Evolutionary conservation across 148 eudicot species (phyloP).

Genomic region (Dysphania ambrosioides): DNA sequence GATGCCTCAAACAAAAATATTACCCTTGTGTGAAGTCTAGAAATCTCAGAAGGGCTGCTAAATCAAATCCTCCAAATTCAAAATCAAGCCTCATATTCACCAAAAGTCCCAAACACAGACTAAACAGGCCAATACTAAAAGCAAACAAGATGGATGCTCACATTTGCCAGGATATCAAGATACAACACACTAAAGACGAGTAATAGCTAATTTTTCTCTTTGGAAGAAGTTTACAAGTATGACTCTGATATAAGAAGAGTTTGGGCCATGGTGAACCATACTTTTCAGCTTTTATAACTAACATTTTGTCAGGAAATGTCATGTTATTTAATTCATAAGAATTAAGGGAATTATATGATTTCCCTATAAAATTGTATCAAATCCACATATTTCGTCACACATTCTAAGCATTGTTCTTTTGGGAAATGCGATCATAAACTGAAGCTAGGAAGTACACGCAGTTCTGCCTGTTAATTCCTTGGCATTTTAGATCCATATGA

Average conservation of each 20-base stretch:
- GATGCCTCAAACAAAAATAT: background rate
- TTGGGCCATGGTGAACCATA: background rate
- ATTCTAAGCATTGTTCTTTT: background rate
- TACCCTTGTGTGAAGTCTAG: background rate
- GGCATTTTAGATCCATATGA: background rate
- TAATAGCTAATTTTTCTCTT: background rate
- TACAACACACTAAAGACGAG: background rate
- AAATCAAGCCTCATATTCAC: background rate
- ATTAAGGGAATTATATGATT: background rate
- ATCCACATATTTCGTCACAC: background rate
- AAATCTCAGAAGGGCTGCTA: background rate
- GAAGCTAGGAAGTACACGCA: background rate
- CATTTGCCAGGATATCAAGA: background rate
- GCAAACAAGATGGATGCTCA: background rate
- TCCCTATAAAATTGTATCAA: background rate
- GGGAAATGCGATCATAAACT: background rate
- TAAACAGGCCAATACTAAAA: background rate
- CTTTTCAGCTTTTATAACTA: background rate
- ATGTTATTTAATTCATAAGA: background rate
- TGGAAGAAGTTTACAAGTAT: background rate
- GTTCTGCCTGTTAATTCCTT: background rate
- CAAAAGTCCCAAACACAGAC: background rate
- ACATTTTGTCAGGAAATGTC: background rate
- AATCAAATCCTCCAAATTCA: background rate
- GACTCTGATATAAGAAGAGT: background rate